Conservation (phyloP, 345 rosid species). For the Isatis tinctoria region DNA sequence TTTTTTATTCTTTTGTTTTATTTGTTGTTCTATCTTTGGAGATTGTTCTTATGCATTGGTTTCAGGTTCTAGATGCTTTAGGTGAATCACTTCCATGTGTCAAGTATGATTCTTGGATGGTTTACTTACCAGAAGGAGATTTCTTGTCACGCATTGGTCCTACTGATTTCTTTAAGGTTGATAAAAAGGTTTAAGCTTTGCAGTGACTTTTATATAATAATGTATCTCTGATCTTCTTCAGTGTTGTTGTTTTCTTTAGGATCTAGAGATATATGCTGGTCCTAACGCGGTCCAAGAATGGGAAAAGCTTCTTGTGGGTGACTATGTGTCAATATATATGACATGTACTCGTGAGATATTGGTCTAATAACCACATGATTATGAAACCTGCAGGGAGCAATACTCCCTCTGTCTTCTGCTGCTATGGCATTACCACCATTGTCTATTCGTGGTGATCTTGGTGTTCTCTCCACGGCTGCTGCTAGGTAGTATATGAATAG, state of each 20-base stretch:
- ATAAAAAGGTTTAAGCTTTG: neutral
- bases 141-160: conserved; percentile 91
- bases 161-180: conserved; percentile 92
- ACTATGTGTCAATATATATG: conserved; percentile 12
- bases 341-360: conserved; percentile 18
- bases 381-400: conserved; percentile 59
- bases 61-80: conserved; percentile 84
- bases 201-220: neutral
- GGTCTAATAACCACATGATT: conserved; percentile 22
- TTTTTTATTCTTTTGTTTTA: too few relatives aligned
- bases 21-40: too few relatives aligned
- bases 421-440: conserved; percentile 93
- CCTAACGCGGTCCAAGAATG: conserved; percentile 71
- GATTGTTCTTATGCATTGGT: neutral
- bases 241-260: conserved; percentile 41
- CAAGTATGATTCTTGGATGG: conserved; percentile 96
- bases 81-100: conserved; percentile 83
- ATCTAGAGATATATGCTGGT: conserved; percentile 82
- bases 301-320: conserved; percentile 80
- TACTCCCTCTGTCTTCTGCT: conserved; percentile 85
- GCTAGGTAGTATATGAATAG: conserved; percentile 39
- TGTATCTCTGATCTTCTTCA: neutral
- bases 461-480: conserved; percentile 83
- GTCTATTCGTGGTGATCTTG: conserved; percentile 81
- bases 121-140: conserved; percentile 88